A percentile compares a stretch with the other conserved stretches of the same genome.
phyloP scores from a whole-genome alignment of 768 basidiomycete species.

The Clavulina sp. region DNA sequence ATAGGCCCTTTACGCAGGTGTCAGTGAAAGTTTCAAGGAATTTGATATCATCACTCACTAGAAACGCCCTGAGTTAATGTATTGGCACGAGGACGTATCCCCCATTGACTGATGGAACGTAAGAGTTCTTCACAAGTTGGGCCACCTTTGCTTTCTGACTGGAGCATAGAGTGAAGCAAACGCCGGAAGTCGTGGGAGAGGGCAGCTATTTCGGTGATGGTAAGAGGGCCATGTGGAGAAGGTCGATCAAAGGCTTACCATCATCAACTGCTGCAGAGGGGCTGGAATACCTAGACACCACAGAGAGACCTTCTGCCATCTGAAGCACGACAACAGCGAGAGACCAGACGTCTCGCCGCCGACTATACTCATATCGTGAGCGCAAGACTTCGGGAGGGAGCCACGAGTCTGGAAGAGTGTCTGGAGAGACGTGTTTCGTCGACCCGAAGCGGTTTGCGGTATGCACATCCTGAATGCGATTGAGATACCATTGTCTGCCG shows the following conservation, averaged over 20 bases:
- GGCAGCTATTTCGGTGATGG: too few relatives aligned
- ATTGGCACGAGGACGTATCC: too few relatives aligned
- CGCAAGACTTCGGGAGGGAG: conserved; percentile 54
- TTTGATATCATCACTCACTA: too few relatives aligned
- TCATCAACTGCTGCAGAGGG: background rate
- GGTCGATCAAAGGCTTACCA: background rate
- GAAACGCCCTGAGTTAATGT: too few relatives aligned
- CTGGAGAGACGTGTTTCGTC: conserved; percentile 15
- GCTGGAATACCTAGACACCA: conserved; percentile 25
- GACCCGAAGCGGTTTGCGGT: conserved; percentile 63
- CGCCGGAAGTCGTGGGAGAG: too few relatives aligned
- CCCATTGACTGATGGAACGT: too few relatives aligned
- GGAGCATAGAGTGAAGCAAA: too few relatives aligned
- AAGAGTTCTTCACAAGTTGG: too few relatives aligned
- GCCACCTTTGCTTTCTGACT: too few relatives aligned
- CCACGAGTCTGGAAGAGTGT: conserved; percentile 30
- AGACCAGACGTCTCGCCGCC: conserved; percentile 64
- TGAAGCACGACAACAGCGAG: conserved; percentile 66
- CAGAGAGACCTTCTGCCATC: conserved; percentile 68
- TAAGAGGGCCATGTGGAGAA: too few relatives aligned
- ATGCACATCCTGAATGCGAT: conserved; percentile 60
- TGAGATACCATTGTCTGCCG: conserved; percentile 52
- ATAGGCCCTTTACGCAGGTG: too few relatives aligned
- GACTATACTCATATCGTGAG: conserved; percentile 60
- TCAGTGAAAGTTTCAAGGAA: too few relatives aligned